Percentiles rank a stretch among this genome's conserved stretches.
These are phyloP conservation scores for Cymbopogon flexuosus DNA, from an alignment of 202 grass and related monocot genomes.

Conservation along the genomic window DNA sequence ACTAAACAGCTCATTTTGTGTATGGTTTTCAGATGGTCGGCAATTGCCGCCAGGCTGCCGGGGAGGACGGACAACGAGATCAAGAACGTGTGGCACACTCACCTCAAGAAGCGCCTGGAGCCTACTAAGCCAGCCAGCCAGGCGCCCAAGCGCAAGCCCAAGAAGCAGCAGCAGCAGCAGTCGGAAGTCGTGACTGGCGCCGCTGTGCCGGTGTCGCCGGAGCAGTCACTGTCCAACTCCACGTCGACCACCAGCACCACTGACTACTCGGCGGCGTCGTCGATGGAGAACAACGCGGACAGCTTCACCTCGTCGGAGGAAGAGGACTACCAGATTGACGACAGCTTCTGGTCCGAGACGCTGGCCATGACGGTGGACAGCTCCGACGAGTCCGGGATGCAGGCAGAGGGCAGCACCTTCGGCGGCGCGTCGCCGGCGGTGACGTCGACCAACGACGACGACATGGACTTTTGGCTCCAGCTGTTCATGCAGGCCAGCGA, in stretches of 20 bases:
- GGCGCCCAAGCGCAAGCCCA: constrained; percentile 29
- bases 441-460: constrained; percentile 37
- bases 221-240: constrained; percentile 29
- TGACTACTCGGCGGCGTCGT: constrained; percentile 37
- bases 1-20: constrained; percentile 23
- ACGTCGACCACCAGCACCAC: constrained; percentile 17
- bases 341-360: constrained; percentile 77
- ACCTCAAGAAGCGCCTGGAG: constrained; percentile 68
- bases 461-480: constrained; percentile 78
- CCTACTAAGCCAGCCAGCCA: constrained; percentile 30
- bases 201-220: constrained; percentile 26
- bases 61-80: constrained; percentile 92
- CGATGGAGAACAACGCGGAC: constrained; percentile 34
- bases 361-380: constrained; percentile 41
- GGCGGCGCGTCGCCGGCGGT: background rate
- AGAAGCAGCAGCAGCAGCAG: constrained; percentile 17
- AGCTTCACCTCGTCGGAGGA: constrained; percentile 47
- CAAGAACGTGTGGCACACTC: constrained; percentile 92
- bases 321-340: constrained; percentile 51
- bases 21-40: constrained; percentile 54
- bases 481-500: constrained; percentile 68
- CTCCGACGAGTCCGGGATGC: constrained; percentile 13
- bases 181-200: background rate
- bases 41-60: constrained; percentile 70
- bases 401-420: background rate